These are phyloP conservation scores for Medicago arabica DNA, from an alignment of 306 rosid genomes.

Conservation along the genomic window DNA sequence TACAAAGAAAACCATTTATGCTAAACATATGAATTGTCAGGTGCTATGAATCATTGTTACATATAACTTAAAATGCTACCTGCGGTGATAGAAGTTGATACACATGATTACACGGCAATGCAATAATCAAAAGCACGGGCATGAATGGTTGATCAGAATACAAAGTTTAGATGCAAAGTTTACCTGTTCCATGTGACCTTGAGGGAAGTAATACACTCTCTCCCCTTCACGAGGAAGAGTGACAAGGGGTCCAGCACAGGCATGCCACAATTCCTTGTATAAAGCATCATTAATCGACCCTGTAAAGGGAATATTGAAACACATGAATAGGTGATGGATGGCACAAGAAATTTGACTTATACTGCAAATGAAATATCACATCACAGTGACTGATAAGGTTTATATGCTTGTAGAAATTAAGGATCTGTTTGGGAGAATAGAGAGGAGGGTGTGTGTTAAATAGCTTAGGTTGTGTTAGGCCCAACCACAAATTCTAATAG, in stretches of 20 bases:
- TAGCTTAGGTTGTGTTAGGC: background rate
- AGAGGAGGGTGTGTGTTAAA: background rate
- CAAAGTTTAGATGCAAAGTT: conserved; percentile 17
- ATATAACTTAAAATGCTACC: conserved; percentile 10
- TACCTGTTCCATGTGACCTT: conserved; percentile 99
- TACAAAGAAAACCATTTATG: conserved; percentile 19
- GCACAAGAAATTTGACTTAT: too few species aligned
- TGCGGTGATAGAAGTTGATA: conserved; percentile 7
- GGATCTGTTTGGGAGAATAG: background rate
- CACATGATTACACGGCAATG: background rate
- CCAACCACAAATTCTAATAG: background rate
- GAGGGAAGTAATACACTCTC: conserved; percentile 95
- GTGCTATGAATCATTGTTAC: conserved; percentile 24
- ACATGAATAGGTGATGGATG: background rate
- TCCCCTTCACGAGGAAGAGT: conserved; percentile 90
- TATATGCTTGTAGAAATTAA: background rate
- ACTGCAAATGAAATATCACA: too few species aligned
- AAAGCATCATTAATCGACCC: conserved; percentile 73
- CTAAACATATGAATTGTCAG: background rate
- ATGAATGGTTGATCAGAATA: background rate
- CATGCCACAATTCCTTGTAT: conserved; percentile 97
- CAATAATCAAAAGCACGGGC: conserved; percentile 25
- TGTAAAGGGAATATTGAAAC: conserved; percentile 43
- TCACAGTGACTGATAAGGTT: background rate
- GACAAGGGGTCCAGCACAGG: conserved; percentile 99